Conservation (phyloP, 2,329 filamentous ascomycete species). For the Malbranchea cinnamomea region DNA sequence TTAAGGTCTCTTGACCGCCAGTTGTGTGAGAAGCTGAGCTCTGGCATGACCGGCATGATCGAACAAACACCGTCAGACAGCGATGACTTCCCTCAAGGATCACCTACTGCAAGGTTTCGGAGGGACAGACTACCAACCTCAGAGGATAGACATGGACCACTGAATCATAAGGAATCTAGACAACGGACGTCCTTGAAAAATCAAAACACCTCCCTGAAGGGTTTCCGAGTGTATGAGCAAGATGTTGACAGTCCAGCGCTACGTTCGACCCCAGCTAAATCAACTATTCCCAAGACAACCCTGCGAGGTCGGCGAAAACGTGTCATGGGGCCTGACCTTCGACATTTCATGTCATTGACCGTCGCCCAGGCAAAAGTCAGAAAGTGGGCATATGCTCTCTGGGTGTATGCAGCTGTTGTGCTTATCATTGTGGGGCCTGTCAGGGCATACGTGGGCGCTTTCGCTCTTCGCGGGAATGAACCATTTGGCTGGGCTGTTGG, state of each 20-base stretch:
- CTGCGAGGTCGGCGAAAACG: slow-evolving; percentile 52
- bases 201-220: not conserved
- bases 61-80: slow-evolving; percentile 23
- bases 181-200: slow-evolving; percentile 5
- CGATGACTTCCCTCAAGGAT: no score
- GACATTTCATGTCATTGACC: slow-evolving; percentile 68
- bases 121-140: no score
- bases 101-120: no score
- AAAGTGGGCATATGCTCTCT: slow-evolving; percentile 72
- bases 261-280: no score
- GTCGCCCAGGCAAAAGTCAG: slow-evolving; percentile 57
- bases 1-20: slow-evolving; percentile 29
- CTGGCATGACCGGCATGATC: slow-evolving; percentile 20
- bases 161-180: no score
- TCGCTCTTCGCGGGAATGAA: slow-evolving; percentile 57
- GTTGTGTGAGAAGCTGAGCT: slow-evolving; percentile 35
- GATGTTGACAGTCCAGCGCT: no score
- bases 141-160: no score
- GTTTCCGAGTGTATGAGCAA: no score
- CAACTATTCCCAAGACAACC: slow-evolving; percentile 30
- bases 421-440: slow-evolving; percentile 55
- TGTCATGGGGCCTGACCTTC: slow-evolving; percentile 46
- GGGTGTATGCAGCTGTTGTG: slow-evolving; percentile 56
- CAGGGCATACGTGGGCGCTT: slow-evolving; percentile 49
- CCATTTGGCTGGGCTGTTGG: slow-evolving; percentile 86